Base-by-base conservation (phyloP, 345 rosid genomes). In the Angophora floribunda region DNA sequence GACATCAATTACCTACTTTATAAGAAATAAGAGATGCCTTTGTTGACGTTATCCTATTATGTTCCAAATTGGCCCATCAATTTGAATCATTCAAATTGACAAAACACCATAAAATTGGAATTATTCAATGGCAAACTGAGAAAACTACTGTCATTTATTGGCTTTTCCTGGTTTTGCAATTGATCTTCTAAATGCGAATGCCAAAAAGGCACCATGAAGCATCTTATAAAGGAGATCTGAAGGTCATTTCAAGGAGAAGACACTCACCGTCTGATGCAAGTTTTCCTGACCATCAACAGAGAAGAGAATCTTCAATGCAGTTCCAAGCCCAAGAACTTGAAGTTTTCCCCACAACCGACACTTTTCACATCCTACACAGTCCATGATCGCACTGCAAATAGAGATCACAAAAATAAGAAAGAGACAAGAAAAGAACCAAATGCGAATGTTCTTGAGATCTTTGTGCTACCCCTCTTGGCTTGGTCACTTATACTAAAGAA, bases 301-400 rank as follows among this genome's bases (percentile, higher is more conserved):
- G 92, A 98, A 98, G 28, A 98, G 94, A 90, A 98, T 95, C 89
- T 98, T 96, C 91, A 96, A 89, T n/a, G 98, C 99, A 52, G 99
- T 96, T 61, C 99, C 99, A 67, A 96, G 98, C 78, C 99, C 99
- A 26, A 96, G 96, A 94, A 96, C 94, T 94, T 97, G 99, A 91
- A 97, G 99, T 89, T 97, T 97, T 87, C 99, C 99, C 99, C 99
- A 98, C 61, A 98, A 94, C 85, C 99, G 94, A 88, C 99, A 98
- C 90, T 97, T 98, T 92, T 98, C 99, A 91, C 99, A 98, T 55
- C 99, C 99, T 61, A 97, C 93, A 90, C 99, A 97, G 91, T 98
- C 98, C 99, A 98, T 98, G 89, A 97, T 85, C 7, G 98, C 96
- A 92, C 99, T 97, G 96, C 95, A 94, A 36, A 57, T 22, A 24